phyloP scores from a whole-genome alignment of 1,284 basidiomycete species.

The Boletus smithii region DNA sequence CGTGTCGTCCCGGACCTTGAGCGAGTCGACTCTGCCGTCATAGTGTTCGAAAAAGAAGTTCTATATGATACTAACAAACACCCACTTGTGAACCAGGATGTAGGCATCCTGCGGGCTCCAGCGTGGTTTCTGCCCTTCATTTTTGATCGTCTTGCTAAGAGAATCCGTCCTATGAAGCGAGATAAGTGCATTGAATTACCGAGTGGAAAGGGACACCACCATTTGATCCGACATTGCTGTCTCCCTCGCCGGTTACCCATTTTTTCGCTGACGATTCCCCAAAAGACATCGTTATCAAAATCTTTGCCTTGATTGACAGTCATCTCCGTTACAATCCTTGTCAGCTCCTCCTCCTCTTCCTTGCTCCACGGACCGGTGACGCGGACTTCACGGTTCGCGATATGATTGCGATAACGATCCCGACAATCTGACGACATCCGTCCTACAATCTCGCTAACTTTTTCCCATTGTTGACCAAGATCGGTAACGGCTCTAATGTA shows the following conservation, averaged over 20 bases:
- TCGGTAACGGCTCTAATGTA: slow-evolving; percentile 57
- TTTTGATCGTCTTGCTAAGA: slow-evolving; percentile 67
- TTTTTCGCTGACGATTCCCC: slow-evolving; percentile 67
- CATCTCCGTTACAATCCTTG: slow-evolving; percentile 68
- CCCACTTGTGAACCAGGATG: slow-evolving; percentile 77
- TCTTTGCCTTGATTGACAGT: slow-evolving; percentile 64
- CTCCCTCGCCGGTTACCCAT: slow-evolving; percentile 74
- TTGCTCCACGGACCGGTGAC: slow-evolving; percentile 63
- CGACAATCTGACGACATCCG: slow-evolving; percentile 77
- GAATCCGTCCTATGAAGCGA: slow-evolving; percentile 61
- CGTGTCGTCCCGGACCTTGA: slow-evolving; percentile 73
- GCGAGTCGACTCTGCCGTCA: slow-evolving; percentile 57
- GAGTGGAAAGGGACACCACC: slow-evolving; percentile 40
- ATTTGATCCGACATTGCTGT: slow-evolving; percentile 84
- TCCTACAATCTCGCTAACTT: slow-evolving; percentile 63
- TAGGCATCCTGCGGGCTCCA: slow-evolving; percentile 74
- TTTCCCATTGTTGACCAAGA: slow-evolving; percentile 77
- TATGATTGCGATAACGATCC: slow-evolving; percentile 79
- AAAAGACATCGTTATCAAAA: slow-evolving; percentile 75
- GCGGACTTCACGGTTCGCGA: slow-evolving; percentile 57
- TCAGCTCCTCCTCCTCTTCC: slow-evolving; percentile 71
- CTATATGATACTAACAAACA: slow-evolving; percentile 8
- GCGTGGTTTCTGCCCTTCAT: slow-evolving; percentile 61
- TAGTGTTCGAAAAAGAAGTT: neutral
- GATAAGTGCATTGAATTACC: slow-evolving; percentile 1